Percentiles rank a stretch among this genome's conserved stretches.
Conservation (phyloP, 2,329 filamentous ascomycete genomes). For the Apiospora aurea region DNA sequence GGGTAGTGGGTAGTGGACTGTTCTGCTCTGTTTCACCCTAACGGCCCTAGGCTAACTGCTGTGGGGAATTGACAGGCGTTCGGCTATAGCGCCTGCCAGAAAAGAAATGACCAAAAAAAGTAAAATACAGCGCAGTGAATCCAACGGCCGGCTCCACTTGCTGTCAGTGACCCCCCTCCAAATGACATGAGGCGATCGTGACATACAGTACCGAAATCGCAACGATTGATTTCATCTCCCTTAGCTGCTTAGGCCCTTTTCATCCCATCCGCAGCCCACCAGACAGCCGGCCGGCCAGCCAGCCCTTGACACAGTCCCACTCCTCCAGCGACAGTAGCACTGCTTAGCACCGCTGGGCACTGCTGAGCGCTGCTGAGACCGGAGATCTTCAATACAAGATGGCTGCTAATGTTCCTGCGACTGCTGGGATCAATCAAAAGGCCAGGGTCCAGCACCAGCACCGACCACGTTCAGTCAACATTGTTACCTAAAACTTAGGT, state of each 20-base stretch:
- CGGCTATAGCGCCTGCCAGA: constrained; percentile 1
- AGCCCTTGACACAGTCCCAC: neutral
- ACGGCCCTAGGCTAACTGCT: constrained; percentile 11
- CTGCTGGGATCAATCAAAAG: neutral
- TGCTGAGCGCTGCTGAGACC: neutral
- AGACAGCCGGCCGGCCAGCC: neutral
- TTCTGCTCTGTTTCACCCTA: constrained; percentile 11
- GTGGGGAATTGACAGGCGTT: constrained; percentile 7
- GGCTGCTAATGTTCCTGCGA: neutral
- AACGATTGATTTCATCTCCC: constrained; percentile 22
- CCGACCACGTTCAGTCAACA: neutral
- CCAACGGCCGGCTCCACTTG: constrained; percentile 5
- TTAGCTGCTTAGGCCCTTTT: neutral
- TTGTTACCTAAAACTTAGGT: neutral
- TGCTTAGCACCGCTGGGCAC: neutral
- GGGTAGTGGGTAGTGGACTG: neutral
- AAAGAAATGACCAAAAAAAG: neutral
- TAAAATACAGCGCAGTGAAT: neutral
- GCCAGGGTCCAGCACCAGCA: constrained; percentile 3
- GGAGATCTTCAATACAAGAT: constrained; percentile 7
- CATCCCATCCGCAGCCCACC: neutral
- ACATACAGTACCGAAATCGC: constrained; percentile 22
- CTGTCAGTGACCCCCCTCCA: constrained; percentile 12
- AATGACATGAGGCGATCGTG: constrained; percentile 21
- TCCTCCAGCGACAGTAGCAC: neutral